Evolutionary conservation across 1,284 basidiomycete species (phyloP).

Genomic region (Irpex rosettiformis): DNA sequence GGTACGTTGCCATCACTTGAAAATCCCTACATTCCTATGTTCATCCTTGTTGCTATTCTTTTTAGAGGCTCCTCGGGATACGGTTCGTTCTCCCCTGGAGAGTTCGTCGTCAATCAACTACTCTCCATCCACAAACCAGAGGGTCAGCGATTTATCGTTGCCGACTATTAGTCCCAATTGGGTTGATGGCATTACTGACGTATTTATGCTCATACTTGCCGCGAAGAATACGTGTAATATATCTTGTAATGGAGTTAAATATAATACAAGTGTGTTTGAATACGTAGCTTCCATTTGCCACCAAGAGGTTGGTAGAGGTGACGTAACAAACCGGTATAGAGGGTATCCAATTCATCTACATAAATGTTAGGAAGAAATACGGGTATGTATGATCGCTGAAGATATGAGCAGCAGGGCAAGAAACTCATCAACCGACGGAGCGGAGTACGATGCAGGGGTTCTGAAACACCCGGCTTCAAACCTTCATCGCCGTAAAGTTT

Average conservation of each 20-base stretch:
- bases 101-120: constrained; percentile 42
- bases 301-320: too few relatives aligned
- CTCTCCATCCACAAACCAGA: constrained; percentile 37
- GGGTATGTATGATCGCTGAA: neutral
- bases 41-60: constrained; percentile 1
- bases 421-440: neutral
- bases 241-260: too few relatives aligned
- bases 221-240: neutral
- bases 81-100: constrained; percentile 43
- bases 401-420: neutral
- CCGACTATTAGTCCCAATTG: constrained; percentile 1
- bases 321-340: neutral
- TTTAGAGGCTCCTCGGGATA: constrained; percentile 45
- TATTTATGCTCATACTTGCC: neutral
- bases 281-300: too few relatives aligned
- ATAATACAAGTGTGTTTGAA: neutral
- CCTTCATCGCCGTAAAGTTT: constrained; percentile 29
- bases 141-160: constrained; percentile 5
- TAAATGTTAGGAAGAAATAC: neutral
- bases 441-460: neutral
- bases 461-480: neutral
- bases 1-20: constrained; percentile 18
- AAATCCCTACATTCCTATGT: neutral
- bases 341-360: constrained; percentile 3
- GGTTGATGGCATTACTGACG: neutral